phyloP scores from a whole-genome alignment of 345 rosid genomes.

The rapeseed (Brassica napus) region DNA sequence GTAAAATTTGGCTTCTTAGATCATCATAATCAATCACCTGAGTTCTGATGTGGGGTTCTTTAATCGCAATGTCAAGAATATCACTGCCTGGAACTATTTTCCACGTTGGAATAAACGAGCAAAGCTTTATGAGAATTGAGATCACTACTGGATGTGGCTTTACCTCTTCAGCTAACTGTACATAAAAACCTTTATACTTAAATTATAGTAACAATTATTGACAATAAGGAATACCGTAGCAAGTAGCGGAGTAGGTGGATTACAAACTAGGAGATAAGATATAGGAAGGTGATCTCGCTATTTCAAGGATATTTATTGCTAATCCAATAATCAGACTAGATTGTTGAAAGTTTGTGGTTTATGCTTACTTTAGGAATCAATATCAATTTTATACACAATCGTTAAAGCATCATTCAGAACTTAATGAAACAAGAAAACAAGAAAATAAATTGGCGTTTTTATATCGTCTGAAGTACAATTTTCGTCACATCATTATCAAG shows the following conservation, averaged over 20 bases:
- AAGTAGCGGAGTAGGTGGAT: background rate
- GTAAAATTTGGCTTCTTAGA: background rate
- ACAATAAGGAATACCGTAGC: no score
- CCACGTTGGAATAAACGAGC: constrained; percentile 67
- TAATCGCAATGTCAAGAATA: constrained; percentile 64
- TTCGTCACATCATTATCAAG: background rate
- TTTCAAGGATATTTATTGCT: background rate
- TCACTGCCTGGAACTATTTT: constrained; percentile 59
- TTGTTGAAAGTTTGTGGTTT: background rate
- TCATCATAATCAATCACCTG: constrained; percentile 48
- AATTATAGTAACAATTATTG: background rate
- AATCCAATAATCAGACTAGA: background rate
- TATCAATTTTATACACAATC: background rate
- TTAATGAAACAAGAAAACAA: background rate
- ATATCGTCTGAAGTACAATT: background rate
- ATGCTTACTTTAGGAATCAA: background rate
- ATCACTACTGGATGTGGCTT: constrained; percentile 53
- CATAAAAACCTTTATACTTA: constrained; percentile 11
- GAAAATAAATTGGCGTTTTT: background rate
- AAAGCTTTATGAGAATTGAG: constrained; percentile 47
- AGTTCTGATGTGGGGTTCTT: constrained; percentile 55
- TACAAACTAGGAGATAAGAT: background rate
- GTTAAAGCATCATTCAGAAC: background rate
- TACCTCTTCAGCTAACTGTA: constrained; percentile 68
- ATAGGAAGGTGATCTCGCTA: background rate